These are phyloP conservation scores for Hyaloscypha hepaticicola DNA, from an alignment of 495 filamentous ascomycete species.

Conservation along the genomic window DNA sequence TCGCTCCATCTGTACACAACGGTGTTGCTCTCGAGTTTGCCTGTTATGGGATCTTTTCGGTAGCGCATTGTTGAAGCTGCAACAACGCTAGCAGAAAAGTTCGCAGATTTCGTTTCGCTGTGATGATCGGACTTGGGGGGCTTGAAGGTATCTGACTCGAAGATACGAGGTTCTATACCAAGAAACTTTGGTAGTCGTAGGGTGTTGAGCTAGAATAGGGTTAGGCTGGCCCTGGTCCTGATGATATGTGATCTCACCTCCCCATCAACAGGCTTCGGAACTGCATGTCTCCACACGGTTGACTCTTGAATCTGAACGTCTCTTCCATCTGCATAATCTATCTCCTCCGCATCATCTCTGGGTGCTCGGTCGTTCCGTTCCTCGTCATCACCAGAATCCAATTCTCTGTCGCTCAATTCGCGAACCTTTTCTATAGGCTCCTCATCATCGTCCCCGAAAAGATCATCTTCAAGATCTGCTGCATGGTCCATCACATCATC, in stretches of 20 bases:
- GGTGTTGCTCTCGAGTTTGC: constrained; percentile 33
- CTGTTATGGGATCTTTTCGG: constrained; percentile 24
- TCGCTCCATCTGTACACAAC: constrained; percentile 33
- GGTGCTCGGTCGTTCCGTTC: constrained; percentile 36
- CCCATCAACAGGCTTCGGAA: constrained; percentile 71
- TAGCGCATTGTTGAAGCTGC: constrained; percentile 55
- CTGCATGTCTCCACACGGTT: constrained; percentile 60
- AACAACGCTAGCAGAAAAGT: constrained; percentile 56
- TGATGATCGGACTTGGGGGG: constrained; percentile 54
- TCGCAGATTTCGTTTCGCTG: constrained; percentile 25
- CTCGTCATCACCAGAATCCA: constrained; percentile 78
- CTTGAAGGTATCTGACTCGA: constrained; percentile 69
- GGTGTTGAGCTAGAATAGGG: constrained; percentile 61
- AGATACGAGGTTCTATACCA: constrained; percentile 70
- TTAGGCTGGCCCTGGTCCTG: background rate
- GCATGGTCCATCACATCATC: constrained; percentile 36
- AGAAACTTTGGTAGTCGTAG: constrained; percentile 80
- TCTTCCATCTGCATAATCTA: constrained; percentile 42
- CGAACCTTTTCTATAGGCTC: constrained; percentile 33
- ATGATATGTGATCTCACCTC: constrained; percentile 41
- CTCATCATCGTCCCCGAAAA: constrained; percentile 61
- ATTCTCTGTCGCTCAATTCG: constrained; percentile 62
- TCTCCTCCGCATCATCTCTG: constrained; percentile 46
- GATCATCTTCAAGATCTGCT: constrained; percentile 53
- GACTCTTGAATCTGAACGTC: constrained; percentile 57